These are phyloP conservation scores for Daldinia sp. DNA, from an alignment of 2,329 filamentous ascomycete genomes.

Conservation along the genomic window DNA sequence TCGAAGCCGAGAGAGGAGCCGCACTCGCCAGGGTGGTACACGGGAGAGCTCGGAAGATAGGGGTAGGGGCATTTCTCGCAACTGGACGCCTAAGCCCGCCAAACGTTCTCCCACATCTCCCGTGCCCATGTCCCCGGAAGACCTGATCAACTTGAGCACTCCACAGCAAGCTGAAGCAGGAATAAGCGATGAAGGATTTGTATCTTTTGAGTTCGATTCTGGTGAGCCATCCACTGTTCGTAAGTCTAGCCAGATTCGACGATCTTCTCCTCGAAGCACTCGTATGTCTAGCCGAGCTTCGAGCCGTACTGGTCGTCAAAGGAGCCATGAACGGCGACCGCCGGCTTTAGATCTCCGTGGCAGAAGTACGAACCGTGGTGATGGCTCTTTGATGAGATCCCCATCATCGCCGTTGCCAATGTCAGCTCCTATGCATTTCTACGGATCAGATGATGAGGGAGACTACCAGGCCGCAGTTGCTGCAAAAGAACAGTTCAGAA, in stretches of 20 bases:
- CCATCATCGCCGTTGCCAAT: slow-evolving; percentile 84
- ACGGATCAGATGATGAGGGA: slow-evolving; percentile 71
- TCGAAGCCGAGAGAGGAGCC: slow-evolving; percentile 57
- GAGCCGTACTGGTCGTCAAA: slow-evolving; percentile 57
- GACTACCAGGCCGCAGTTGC: slow-evolving; percentile 63
- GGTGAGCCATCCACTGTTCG: slow-evolving; percentile 56
- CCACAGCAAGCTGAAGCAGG: slow-evolving; percentile 48
- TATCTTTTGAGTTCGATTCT: slow-evolving; percentile 42
- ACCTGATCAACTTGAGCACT: slow-evolving; percentile 70
- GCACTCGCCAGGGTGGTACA: slow-evolving; percentile 57
- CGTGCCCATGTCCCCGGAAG: slow-evolving; percentile 92
- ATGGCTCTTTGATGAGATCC: slow-evolving; percentile 69
- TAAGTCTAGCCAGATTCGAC: slow-evolving; percentile 51
- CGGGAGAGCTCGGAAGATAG: slow-evolving; percentile 75
- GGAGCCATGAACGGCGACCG: slow-evolving; percentile 57
- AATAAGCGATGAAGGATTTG: slow-evolving; percentile 36
- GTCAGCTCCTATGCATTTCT: slow-evolving; percentile 65
- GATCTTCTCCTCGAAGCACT: slow-evolving; percentile 43
- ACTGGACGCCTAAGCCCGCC: slow-evolving; percentile 70
- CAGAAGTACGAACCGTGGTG: slow-evolving; percentile 67
- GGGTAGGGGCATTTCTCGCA: slow-evolving; percentile 70
- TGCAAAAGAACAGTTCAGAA: slow-evolving; percentile 64
- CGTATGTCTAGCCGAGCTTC: slow-evolving; percentile 56
- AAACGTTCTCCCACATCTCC: slow-evolving; percentile 93
- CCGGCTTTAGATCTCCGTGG: slow-evolving; percentile 64